These are phyloP conservation scores for Candida andamanensis DNA, from an alignment of 805 yeast species.

Conservation along the genomic window DNA sequence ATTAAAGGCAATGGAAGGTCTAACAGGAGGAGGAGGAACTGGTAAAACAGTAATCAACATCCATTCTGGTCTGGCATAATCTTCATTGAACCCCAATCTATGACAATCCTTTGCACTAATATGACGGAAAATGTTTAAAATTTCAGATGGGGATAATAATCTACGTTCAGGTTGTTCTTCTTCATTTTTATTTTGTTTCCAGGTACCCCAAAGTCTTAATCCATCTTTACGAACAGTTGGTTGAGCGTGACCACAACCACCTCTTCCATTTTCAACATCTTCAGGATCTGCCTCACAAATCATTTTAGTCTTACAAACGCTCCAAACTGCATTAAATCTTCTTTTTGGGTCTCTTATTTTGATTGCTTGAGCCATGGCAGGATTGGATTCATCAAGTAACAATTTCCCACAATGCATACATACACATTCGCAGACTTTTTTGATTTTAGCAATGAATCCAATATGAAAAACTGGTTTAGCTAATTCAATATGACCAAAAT, in stretches of 20 bases:
- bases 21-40: slow-evolving; percentile 99
- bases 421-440: slow-evolving; percentile 91
- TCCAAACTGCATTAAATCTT: slow-evolving; percentile 96
- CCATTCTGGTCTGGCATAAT: slow-evolving; percentile 99
- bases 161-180: slow-evolving; percentile 91
- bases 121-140: slow-evolving; percentile 86
- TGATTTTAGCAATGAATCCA: slow-evolving; percentile 92
- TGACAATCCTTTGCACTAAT: slow-evolving; percentile 79
- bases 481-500: slow-evolving; percentile 96
- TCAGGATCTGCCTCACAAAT: slow-evolving; percentile 76
- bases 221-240: slow-evolving; percentile 97
- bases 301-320: slow-evolving; percentile 84
- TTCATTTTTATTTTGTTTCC: slow-evolving; percentile 85
- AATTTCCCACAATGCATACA: slow-evolving; percentile 99
- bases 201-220: slow-evolving; percentile 92
- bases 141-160: slow-evolving; percentile 81
- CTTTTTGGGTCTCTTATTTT: slow-evolving; percentile 90
- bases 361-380: slow-evolving; percentile 80
- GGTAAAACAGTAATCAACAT: slow-evolving; percentile 95
- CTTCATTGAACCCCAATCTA: slow-evolving; percentile 85
- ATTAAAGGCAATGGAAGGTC: slow-evolving; percentile 97
- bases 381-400: slow-evolving; percentile 76
- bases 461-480: slow-evolving; percentile 99
- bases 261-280: slow-evolving; percentile 57
- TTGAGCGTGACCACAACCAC: slow-evolving; percentile 97